A percentile compares a stretch with the other conserved stretches of the same genome.
phyloP scores from a whole-genome alignment of 2,329 filamentous ascomycete genomes.

The Colletotrichum graminicola region DNA sequence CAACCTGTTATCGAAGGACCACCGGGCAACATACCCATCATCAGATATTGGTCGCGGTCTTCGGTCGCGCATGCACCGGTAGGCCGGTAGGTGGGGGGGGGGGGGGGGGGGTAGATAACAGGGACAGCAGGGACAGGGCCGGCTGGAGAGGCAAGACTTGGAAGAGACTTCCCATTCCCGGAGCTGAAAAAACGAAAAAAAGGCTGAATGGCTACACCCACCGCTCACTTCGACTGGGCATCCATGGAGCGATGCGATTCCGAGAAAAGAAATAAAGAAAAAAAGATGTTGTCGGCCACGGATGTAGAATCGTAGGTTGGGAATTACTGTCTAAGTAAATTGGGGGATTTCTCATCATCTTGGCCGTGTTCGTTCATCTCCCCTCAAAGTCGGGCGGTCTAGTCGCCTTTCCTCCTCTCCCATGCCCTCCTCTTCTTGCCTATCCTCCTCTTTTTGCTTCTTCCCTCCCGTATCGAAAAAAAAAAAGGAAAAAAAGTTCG shows the following conservation, averaged over 20 bases:
- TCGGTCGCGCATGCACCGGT: background rate
- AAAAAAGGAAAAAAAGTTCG: constrained; percentile 8
- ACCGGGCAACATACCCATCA: background rate
- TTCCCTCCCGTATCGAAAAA: background rate
- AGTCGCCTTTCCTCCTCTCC: background rate
- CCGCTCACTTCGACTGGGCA: background rate
- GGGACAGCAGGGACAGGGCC: background rate
- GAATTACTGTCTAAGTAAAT: constrained; percentile 35
- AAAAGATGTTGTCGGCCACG: background rate
- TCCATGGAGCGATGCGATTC: background rate
- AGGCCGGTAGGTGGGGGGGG: background rate
- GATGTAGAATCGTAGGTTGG: constrained; percentile 1
- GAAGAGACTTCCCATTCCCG: background rate
- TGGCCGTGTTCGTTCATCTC: constrained; percentile 17
- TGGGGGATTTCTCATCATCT: constrained; percentile 25
- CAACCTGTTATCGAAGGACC: background rate
- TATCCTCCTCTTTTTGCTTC: constrained; percentile 17
- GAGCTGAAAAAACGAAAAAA: too few relatives aligned
- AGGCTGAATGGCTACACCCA: background rate
- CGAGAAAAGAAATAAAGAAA: too few relatives aligned
- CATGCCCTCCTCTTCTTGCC: background rate
- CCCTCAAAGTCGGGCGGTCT: constrained; percentile 4
- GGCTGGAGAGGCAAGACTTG: background rate
- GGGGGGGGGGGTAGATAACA: background rate
- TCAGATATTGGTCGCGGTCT: background rate